Percentiles rank a stretch among this genome's conserved stretches.
phyloP scores from a whole-genome alignment of 768 basidiomycete species.

The Lactarius quietus region DNA sequence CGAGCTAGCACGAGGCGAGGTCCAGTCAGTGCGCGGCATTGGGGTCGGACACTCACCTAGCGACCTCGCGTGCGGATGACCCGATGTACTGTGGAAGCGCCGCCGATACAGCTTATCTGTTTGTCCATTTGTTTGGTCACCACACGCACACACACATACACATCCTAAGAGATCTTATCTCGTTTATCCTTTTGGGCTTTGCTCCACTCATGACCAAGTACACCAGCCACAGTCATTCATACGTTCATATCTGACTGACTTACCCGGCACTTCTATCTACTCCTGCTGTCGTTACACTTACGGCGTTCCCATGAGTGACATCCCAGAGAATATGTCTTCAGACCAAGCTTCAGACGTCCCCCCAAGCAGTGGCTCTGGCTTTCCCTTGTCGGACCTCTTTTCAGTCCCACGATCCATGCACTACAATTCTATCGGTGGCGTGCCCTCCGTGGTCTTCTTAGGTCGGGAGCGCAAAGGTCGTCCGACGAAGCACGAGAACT shows the following conservation, averaged over 20 bases:
- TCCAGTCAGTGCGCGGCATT: no score
- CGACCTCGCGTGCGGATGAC: no score
- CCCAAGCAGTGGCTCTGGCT: constrained; percentile 64
- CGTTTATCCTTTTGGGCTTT: constrained; percentile 64
- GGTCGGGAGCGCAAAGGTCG: constrained; percentile 43
- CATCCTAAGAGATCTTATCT: no score
- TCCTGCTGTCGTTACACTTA: constrained; percentile 60
- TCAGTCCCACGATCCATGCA: constrained; percentile 72
- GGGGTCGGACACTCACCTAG: no score
- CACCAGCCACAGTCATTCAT: constrained; percentile 52
- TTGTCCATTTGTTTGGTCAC: no score
- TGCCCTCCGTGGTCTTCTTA: constrained; percentile 47
- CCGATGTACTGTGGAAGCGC: no score
- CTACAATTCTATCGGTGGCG: constrained; percentile 60
- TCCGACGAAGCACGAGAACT: constrained; percentile 48
- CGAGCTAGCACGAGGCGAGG: no score
- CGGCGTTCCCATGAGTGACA: constrained; percentile 66
- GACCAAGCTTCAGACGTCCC: constrained; percentile 57
- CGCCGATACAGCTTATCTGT: no score
- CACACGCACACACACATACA: no score
- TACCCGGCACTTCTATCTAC: constrained; percentile 60
- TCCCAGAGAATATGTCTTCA: constrained; percentile 65
- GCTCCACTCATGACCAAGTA: constrained; percentile 55
- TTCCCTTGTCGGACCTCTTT: constrained; percentile 50
- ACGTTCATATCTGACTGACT: constrained; percentile 50